Percentiles rank a stretch among this genome's conserved stretches.
Conservation (phyloP, 192 early-diverging fungal genomes). For the Anaeromyces robustus region DNA sequence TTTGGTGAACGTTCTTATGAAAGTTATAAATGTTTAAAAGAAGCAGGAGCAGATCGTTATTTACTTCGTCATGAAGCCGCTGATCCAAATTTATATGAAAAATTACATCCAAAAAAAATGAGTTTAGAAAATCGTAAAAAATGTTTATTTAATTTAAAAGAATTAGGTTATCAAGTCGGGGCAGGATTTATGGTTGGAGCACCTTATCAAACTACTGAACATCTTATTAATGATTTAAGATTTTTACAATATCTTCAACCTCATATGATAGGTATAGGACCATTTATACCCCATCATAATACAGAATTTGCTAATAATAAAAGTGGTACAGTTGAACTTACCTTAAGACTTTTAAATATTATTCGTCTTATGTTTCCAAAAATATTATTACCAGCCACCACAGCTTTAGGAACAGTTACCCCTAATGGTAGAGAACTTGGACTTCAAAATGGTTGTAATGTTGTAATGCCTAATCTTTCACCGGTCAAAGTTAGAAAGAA, state of each 20-base stretch:
- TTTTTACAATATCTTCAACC: not conserved
- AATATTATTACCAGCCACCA: not conserved
- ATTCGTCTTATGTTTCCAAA: not conserved
- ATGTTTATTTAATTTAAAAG: not conserved
- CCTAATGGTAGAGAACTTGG: not conserved
- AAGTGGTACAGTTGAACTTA: not conserved
- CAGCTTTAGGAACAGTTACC: not conserved
- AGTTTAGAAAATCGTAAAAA: not conserved
- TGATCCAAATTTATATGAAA: not conserved
- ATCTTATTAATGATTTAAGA: not conserved
- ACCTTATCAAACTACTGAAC: not conserved
- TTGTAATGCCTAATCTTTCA: not conserved
- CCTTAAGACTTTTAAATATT: not conserved
- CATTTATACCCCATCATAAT: not conserved
- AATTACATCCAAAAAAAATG: not conserved
- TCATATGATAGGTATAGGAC: not conserved
- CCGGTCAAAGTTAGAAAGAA: not conserved
- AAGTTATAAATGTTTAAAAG: not conserved
- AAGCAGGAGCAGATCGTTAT: not conserved
- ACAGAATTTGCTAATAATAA: not conserved
- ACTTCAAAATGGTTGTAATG: not conserved
- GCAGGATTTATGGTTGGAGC: not conserved
- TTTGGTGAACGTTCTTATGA: not conserved
- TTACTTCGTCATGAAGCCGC: not conserved
- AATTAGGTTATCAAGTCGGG: not conserved